Base-by-base conservation (phyloP, 768 basidiomycete species). In the Suillus luteus region DNA sequence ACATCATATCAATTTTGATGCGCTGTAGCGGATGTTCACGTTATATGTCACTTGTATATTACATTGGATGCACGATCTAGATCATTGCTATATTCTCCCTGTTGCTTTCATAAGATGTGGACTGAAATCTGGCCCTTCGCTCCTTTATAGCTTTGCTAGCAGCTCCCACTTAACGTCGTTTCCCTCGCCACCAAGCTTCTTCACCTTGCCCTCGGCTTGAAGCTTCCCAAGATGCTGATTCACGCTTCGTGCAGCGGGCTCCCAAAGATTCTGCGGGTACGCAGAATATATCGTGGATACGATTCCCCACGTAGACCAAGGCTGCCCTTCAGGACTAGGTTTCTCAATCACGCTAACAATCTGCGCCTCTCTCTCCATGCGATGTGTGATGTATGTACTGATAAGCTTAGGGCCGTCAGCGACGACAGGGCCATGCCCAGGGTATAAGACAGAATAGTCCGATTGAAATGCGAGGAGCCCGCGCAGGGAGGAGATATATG, bases 1-100 rank as follows among this genome's bases (percentile, higher is more conserved):
- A n/a, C 95, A 97, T 77, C 90, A 94, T 71, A 96, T 99, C 75
- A 99, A 99, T 68, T 98, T 99, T 71, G 95, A 96, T 74, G 96
- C 96, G 14, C 79, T 98, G 70, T 97, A 81, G 24, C 9, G 7
- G 31, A 75, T 55, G 70, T 38, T 52, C 31, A 52, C 51, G 51
- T 31, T 51, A 52, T 31, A 27, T 65, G 48, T 62, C 24, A 51
- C 33, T 9, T 63, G 64, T 38, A 63, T 62, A 58, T 41, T 58
- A 58, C 37, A 54, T 24, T 12, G 60, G n/a, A 54, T 61, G 54
- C 24, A 52, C 43, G 24, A 40, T 59, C 60, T 54, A 61, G 33
- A 22, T 54, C 54, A 61, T 22, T 31, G 33, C 52, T 57, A 60
- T 22, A 31, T 59, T 35, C 22, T 59, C 24, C 22, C 11, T 9